Evolutionary conservation across 192 early-diverging fungal species (phyloP).

Genomic region (Coemansia sp.): DNA sequence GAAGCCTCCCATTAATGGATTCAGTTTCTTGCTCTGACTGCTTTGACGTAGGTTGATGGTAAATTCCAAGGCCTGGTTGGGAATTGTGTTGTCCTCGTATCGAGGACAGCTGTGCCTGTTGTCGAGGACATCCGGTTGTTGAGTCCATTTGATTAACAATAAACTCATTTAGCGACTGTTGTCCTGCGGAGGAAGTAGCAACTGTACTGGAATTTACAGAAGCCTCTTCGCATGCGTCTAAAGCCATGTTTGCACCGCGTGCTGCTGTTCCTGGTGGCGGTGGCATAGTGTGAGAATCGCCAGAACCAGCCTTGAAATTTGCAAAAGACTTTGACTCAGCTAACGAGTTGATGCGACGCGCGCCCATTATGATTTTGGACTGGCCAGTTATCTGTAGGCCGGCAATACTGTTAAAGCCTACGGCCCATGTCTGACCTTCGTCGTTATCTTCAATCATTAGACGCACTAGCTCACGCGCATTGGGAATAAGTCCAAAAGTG

Average conservation of each 20-base stretch:
- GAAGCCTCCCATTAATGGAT: no score
- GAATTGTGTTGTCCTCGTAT: background rate
- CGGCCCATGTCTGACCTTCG: conserved; percentile 48
- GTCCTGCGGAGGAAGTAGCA: conserved; percentile 18
- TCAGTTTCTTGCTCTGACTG: no score
- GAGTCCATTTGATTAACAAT: conserved; percentile 36
- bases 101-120: conserved; percentile 8
- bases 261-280: background rate
- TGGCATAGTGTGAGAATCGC: conserved; percentile 7
- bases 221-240: conserved; percentile 21
- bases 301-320: conserved; percentile 10
- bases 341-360: conserved; percentile 31
- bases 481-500: conserved; percentile 47
- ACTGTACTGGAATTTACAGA: conserved; percentile 7
- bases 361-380: conserved; percentile 41
- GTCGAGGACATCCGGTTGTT: conserved; percentile 6
- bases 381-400: conserved; percentile 49
- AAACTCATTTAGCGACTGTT: conserved; percentile 53
- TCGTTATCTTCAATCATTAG: conserved; percentile 54
- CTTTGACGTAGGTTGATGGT: no score
- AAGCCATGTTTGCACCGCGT: background rate
- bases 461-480: conserved; percentile 47
- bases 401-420: conserved; percentile 45
- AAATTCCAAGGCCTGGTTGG: background rate
- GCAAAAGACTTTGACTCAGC: conserved; percentile 26